These are phyloP conservation scores for Stipa capillata DNA, from an alignment of 176 grass and related monocot species.

Conservation along the genomic window DNA sequence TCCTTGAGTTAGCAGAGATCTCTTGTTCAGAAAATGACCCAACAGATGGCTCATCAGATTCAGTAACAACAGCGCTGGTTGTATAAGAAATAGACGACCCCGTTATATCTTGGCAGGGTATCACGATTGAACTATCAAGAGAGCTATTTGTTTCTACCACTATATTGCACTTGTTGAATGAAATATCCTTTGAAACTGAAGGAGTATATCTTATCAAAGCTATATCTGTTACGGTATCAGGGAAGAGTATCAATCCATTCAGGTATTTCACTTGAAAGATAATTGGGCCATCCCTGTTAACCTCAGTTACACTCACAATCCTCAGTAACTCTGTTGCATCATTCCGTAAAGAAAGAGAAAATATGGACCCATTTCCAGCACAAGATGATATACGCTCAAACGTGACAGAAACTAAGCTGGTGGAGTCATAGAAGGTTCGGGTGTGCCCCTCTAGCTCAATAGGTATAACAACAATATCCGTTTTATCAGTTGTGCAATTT, in stretches of 20 bases:
- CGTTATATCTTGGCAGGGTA: constrained; percentile 69
- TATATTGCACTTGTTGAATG: constrained; percentile 61
- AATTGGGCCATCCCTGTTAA: constrained; percentile 36
- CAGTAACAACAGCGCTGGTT: constrained; percentile 2
- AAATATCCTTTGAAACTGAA: constrained; percentile 29
- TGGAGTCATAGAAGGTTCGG: constrained; percentile 33
- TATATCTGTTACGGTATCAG: constrained; percentile 53
- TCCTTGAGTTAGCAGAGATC: constrained; percentile 35
- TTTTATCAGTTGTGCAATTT: constrained; percentile 33
- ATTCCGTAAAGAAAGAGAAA: constrained; percentile 74
- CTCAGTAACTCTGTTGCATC: constrained; percentile 42
- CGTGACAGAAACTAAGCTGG: constrained; percentile 49
- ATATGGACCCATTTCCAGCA: constrained; percentile 39
- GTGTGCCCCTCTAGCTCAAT: constrained; percentile 73
- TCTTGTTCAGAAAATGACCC: constrained; percentile 32
- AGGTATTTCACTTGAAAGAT: constrained; percentile 61
- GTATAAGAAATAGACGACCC: constrained; percentile 15
- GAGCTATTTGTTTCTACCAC: constrained; percentile 70
- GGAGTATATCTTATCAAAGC: constrained; percentile 52
- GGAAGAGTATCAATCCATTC: constrained; percentile 68
- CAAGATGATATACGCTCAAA: constrained; percentile 48
- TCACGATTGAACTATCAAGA: constrained; percentile 52
- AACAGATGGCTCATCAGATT: constrained; percentile 21
- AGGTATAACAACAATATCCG: constrained; percentile 54
- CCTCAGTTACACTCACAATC: constrained; percentile 47